phyloP scores from a whole-genome alignment of 2,329 filamentous ascomycete genomes.

The Dactylellina parvicollis region DNA sequence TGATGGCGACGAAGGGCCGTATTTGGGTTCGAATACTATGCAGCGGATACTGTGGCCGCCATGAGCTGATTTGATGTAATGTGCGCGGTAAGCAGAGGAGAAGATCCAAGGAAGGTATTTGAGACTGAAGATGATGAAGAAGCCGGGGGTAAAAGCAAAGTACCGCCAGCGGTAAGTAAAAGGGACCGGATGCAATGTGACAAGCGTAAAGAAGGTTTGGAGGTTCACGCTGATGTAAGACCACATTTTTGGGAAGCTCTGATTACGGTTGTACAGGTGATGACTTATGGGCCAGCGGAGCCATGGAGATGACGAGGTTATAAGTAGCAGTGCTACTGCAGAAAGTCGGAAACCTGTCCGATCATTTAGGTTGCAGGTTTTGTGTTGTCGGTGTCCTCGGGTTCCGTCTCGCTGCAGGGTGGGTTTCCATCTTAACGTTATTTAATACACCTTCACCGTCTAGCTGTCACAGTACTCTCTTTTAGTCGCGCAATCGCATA shows the following conservation, averaged over 20 bases:
- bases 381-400: too few species aligned
- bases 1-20: slow-evolving; percentile 22
- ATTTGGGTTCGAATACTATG: slow-evolving; percentile 60
- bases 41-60: slow-evolving; percentile 58
- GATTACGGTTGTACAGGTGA: too few species aligned
- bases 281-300: too few species aligned
- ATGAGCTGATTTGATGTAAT: slow-evolving; percentile 59
- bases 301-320: too few species aligned
- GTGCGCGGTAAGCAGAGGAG: slow-evolving; percentile 60
- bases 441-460: too few species aligned
- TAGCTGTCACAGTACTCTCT: too few species aligned
- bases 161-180: slow-evolving; percentile 63
- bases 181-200: slow-evolving; percentile 61
- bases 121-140: slow-evolving; percentile 61
- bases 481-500: too few species aligned
- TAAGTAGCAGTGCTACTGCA: too few species aligned
- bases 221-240: slow-evolving; percentile 29
- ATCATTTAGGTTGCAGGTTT: too few species aligned
- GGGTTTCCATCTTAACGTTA: too few species aligned
- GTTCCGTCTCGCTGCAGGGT: too few species aligned
- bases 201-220: slow-evolving; percentile 59
- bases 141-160: slow-evolving; percentile 63
- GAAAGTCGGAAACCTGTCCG: too few species aligned
- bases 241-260: slow-evolving; percentile 31
- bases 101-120: slow-evolving; percentile 61